These are phyloP conservation scores for Fusarium keratoplasticum DNA, from an alignment of 2,329 filamentous ascomycete genomes.

Conservation along the genomic window DNA sequence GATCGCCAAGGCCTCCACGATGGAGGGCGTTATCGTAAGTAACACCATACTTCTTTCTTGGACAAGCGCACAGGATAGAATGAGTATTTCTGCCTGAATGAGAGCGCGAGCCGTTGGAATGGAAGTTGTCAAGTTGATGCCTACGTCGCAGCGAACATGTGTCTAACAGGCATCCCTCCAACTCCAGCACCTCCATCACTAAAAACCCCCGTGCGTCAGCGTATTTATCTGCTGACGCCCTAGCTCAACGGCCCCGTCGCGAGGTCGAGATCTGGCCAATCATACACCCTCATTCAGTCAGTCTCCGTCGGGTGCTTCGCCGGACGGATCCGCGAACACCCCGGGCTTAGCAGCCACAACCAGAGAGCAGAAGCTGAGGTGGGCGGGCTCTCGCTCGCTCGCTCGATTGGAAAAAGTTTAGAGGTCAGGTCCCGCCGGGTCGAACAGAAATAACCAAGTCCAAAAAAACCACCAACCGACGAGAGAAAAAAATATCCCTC, in stretches of 20 bases:
- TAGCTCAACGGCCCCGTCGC: conserved; percentile 20
- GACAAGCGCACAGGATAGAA: no score
- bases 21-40: conserved; percentile 78
- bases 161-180: conserved; percentile 19
- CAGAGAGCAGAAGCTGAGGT: background rate
- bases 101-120: background rate
- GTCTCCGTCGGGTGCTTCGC: conserved; percentile 25
- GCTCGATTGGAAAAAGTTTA: conserved; percentile 44
- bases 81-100: background rate
- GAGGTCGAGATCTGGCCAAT: conserved; percentile 13
- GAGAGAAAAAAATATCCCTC: conserved; percentile 38
- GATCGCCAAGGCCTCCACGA: conserved; percentile 70
- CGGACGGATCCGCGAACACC: conserved; percentile 35
- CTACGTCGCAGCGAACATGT: background rate
- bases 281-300: background rate
- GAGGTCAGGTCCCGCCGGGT: conserved; percentile 39
- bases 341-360: conserved; percentile 22
- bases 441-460: conserved; percentile 23
- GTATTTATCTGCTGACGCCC: conserved; percentile 29
- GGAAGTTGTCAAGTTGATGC: background rate
- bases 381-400: conserved; percentile 10
- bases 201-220: conserved; percentile 13
- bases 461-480: conserved; percentile 30
- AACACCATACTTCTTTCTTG: conserved; percentile 70
- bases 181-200: conserved; percentile 10